Conservation (phyloP, 2,329 filamentous ascomycete genomes). For the Metarhizium humberi region DNA sequence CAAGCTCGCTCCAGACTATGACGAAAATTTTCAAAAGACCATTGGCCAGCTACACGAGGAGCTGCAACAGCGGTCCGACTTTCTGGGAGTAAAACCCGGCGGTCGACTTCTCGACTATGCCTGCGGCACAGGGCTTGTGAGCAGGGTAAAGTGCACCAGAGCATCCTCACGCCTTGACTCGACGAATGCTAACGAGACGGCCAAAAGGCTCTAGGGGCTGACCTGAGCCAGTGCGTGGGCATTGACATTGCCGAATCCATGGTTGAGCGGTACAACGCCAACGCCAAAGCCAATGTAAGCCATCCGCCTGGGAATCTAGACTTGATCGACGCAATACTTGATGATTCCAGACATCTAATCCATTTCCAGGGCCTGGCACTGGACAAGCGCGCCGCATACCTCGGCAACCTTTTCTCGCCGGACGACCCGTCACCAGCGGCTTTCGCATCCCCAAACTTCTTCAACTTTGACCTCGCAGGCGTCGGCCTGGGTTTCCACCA, state of each 20-base stretch:
- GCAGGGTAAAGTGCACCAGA: conserved; percentile 37
- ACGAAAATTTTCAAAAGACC: conserved; percentile 44
- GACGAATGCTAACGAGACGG: background rate
- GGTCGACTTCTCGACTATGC: conserved; percentile 64
- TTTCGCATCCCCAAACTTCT: conserved; percentile 53
- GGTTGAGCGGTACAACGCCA: conserved; percentile 57
- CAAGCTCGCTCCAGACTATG: conserved; percentile 25
- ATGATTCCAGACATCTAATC: too few relatives aligned
- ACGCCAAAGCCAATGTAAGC: conserved; percentile 42
- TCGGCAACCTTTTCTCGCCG: conserved; percentile 47
- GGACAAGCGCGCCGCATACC: conserved; percentile 45
- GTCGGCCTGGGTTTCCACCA: conserved; percentile 59
- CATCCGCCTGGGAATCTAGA: background rate
- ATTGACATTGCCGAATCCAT: conserved; percentile 65
- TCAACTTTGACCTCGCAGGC: conserved; percentile 58
- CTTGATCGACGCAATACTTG: too few relatives aligned
- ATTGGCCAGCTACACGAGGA: conserved; percentile 44
- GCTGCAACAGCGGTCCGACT: conserved; percentile 43
- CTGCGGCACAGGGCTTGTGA: conserved; percentile 61
- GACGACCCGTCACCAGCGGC: conserved; percentile 38
- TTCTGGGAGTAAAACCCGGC: conserved; percentile 44
- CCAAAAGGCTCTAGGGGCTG: conserved; percentile 12
- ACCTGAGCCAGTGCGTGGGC: conserved; percentile 48
- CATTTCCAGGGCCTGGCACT: conserved; percentile 33
- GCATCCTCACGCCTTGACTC: background rate